Base-by-base conservation (phyloP, 257 asterid species). In the Jacaranda mimosifolia region DNA sequence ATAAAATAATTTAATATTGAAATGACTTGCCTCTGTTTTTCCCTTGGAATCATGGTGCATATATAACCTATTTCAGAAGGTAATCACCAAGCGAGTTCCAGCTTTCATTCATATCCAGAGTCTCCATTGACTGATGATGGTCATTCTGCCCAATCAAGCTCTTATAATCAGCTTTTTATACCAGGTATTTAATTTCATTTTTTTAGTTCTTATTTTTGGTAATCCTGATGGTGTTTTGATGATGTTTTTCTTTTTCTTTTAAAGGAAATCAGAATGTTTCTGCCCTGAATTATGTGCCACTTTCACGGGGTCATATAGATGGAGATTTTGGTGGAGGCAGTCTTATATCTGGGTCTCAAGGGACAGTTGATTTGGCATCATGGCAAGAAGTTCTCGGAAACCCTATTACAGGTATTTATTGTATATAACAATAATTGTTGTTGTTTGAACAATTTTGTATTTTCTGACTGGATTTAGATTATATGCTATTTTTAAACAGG, bases 31-130 rank as follows among this genome's bases (percentile, higher is more conserved):
- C 63, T 76, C 76, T 68, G 56, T 76, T 2, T 72, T 60, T 75
- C 68, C 36, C 68, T 63, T 85, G 74, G 68, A 76, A 60, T 39
- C 73, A 58, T 77, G 40, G 53, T 66, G 43, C 70, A 18, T 53
- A 9, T 68, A 55, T 78, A 80, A 73, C 66, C 79, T 48, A 81
- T 72, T 83, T 82, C 91, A 87, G 98, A 86, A 75, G 89, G 87
- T 82, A 88, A 77, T 84, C 89, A 87, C 65, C 97, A 86, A 75
- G 87, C 80, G 66, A 86, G 87, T 77, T 85, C 97, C 77, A 81
- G 86, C 62, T 73, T 83, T 79, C 82, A 85, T 69, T 81, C 94
- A 76, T 85, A 76, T 82, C 88, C 92, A 35, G 98, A 81, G 73
- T 79, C 80, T 72, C 89, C 86, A 18, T 74, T 85, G 84, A 77